phyloP scores from a whole-genome alignment of 169 alveolate genomes.

The Perkinsus olseni region DNA sequence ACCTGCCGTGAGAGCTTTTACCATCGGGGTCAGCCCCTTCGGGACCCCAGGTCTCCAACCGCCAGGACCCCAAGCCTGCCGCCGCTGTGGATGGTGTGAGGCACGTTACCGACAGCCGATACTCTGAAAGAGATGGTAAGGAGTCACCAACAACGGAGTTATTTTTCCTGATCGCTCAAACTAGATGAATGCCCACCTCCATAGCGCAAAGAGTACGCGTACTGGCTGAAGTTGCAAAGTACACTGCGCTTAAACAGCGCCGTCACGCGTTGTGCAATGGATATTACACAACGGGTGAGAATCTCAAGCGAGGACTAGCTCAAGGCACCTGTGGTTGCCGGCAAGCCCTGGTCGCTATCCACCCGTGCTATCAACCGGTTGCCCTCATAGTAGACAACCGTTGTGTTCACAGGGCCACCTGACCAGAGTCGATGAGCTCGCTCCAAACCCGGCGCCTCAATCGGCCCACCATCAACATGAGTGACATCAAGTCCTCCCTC shows the following conservation, averaged over 20 bases:
- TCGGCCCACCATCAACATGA: background rate
- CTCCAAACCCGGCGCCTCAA: background rate
- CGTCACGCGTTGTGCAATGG: no score
- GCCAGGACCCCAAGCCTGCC: background rate
- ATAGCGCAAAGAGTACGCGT: no score
- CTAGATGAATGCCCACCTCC: no score
- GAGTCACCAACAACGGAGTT: no score
- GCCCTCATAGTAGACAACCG: background rate
- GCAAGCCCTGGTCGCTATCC: background rate
- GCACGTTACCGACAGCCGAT: background rate
- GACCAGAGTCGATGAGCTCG: background rate
- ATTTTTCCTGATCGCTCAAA: no score
- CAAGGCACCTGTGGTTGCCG: background rate
- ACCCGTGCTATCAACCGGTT: background rate
- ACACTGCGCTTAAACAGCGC: no score
- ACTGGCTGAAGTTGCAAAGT: no score
- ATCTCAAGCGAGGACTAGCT: no score
- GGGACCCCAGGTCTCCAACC: background rate
- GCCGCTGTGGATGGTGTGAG: background rate
- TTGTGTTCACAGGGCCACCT: background rate
- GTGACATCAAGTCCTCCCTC: background rate
- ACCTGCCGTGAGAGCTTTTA: background rate
- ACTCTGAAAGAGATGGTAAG: background rate
- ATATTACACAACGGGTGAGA: no score
- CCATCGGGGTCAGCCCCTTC: background rate